phyloP scores from a whole-genome alignment of 306 rosid species.

The barrel medic (Medicago truncatula) region MtrunA17r5.0-ANR NC_053045.1:48326001-48326500 shows the following conservation, averaged over 20 bases:
- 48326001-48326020: conserved; percentile 64
- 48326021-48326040: conserved; percentile 22
- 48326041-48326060: neutral
- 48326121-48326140: too few species aligned
- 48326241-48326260: neutral
- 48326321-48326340: conserved; percentile 59
- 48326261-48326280: conserved; percentile 38
- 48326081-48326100: too few species aligned
- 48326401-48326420: conserved; percentile 74
- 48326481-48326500: neutral
- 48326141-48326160: too few species aligned
- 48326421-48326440: conserved; percentile 69
- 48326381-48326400: conserved; percentile 68
- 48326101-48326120: too few species aligned
- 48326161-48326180: too few species aligned
- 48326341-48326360: conserved; percentile 73
- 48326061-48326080: neutral
- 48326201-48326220: neutral
- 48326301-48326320: conserved; percentile 48
- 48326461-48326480: neutral
- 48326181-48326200: too few species aligned
- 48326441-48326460: conserved; percentile 18
- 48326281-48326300: conserved; percentile 59
- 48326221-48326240: neutral
- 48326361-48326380: conserved; percentile 65